phyloP scores from a whole-genome alignment of 2,329 filamentous ascomycete species.

The Aulographum hederae region DNA sequence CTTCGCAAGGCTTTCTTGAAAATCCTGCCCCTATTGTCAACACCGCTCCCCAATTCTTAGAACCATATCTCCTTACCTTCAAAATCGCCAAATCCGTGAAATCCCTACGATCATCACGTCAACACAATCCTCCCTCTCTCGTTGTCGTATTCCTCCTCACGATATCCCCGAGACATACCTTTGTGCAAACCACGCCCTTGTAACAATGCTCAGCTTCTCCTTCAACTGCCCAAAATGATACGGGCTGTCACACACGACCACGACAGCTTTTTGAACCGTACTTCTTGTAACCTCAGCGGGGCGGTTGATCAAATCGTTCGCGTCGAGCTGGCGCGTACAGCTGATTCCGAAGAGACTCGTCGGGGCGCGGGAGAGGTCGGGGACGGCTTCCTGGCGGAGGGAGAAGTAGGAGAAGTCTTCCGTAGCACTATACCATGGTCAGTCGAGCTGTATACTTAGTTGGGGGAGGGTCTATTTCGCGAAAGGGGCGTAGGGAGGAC shows the following conservation, averaged over 20 bases:
- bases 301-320: constrained; percentile 55
- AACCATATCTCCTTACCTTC: constrained; percentile 20
- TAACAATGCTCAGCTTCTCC: constrained; percentile 78
- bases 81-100: constrained; percentile 87
- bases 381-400: constrained; percentile 40
- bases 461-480: too few species aligned
- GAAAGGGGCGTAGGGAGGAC: neutral
- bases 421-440: constrained; percentile 42
- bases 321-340: constrained; percentile 81
- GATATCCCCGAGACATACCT: constrained; percentile 36
- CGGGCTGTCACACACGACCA: constrained; percentile 82
- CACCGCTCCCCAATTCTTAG: neutral
- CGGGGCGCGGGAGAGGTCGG: constrained; percentile 16
- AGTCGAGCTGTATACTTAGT: too few species aligned
- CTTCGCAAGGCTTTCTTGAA: constrained; percentile 67
- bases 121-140: too few species aligned
- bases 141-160: too few species aligned
- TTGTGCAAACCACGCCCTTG: constrained; percentile 91
- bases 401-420: constrained; percentile 99
- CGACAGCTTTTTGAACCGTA: constrained; percentile 94
- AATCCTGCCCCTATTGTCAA: constrained; percentile 35
- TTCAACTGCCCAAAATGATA: constrained; percentile 80
- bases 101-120: constrained; percentile 35
- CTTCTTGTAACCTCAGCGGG: constrained; percentile 87
- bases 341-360: constrained; percentile 91